Percentiles rank a stretch among this genome's conserved stretches.
These are phyloP conservation scores for Lactarius vividus DNA, from an alignment of 768 basidiomycete species.

Conservation along the genomic window DNA sequence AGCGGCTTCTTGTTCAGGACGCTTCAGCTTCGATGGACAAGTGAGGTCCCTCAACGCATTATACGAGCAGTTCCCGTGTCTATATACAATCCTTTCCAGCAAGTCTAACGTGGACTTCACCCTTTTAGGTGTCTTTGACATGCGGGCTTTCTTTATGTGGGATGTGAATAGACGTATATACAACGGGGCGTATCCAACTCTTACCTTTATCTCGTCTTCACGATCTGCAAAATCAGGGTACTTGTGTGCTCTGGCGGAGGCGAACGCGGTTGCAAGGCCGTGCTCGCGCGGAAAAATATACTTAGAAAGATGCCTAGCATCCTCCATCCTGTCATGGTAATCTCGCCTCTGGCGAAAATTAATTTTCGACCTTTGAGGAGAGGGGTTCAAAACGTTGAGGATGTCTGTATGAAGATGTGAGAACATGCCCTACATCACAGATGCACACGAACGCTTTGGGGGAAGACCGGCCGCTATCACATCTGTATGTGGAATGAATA, in stretches of 20 bases:
- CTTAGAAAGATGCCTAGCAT: constrained; percentile 68
- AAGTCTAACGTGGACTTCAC: constrained; percentile 53
- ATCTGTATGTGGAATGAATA: constrained; percentile 47
- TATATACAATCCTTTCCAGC: constrained; percentile 60
- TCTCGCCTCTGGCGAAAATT: constrained; percentile 38
- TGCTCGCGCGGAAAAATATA: constrained; percentile 86
- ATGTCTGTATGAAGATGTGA: constrained; percentile 46
- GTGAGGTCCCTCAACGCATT: constrained; percentile 55
- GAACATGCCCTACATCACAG: background rate
- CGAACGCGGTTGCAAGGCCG: constrained; percentile 60
- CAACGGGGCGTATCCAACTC: background rate
- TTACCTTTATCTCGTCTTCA: constrained; percentile 69
- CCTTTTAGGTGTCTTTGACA: constrained; percentile 70
- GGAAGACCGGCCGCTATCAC: constrained; percentile 64
- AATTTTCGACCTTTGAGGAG: constrained; percentile 38
- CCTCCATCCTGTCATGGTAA: constrained; percentile 44
- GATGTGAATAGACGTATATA: constrained; percentile 5
- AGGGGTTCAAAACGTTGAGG: constrained; percentile 54
- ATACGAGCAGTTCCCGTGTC: constrained; percentile 70
- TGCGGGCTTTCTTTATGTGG: constrained; percentile 39
- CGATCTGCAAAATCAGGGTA: constrained; percentile 57
- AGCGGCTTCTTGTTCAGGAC: constrained; percentile 37
- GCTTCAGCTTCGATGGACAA: constrained; percentile 76
- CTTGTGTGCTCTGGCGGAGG: constrained; percentile 31
- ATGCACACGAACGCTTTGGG: constrained; percentile 50